Conservation (phyloP, 352 stramenopile genomes). For the Phytophthora colocasiae region DNA sequence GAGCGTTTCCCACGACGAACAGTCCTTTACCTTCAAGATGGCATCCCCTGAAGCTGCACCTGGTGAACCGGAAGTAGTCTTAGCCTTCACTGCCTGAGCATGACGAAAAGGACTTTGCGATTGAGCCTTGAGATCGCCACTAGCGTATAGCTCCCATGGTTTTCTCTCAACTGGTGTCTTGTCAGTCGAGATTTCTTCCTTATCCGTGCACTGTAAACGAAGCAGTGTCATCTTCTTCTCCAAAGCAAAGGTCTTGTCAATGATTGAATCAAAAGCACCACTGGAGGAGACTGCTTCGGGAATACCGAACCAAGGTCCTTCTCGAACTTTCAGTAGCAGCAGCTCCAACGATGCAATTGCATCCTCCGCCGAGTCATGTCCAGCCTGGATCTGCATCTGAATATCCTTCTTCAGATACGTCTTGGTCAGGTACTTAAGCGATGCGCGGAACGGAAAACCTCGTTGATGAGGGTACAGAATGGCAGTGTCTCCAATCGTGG, state of each 20-base stretch:
- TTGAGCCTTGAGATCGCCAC: conserved; percentile 61
- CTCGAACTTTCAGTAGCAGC: conserved; percentile 71
- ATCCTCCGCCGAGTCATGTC: conserved; percentile 88
- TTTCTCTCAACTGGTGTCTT: conserved; percentile 43
- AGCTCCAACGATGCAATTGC: conserved; percentile 82
- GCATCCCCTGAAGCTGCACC: conserved; percentile 7
- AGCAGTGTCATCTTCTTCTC: conserved; percentile 65
- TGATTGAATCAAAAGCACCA: conserved; percentile 71
- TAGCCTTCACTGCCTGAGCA: conserved; percentile 36
- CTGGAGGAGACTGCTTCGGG: conserved; percentile 48
- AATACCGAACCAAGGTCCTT: conserved; percentile 78
- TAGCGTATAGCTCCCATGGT: conserved; percentile 78
- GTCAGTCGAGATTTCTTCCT: conserved; percentile 15
- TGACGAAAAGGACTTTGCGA: conserved; percentile 64
- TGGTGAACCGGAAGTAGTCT: conserved; percentile 11
- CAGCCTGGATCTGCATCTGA: conserved; percentile 64
- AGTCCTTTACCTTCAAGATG: conserved; percentile 42
- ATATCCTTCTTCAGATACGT: conserved; percentile 86
- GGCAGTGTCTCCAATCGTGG: conserved; percentile 74
- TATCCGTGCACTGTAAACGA: conserved; percentile 31
- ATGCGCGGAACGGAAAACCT: conserved; percentile 84
- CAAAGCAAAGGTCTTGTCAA: conserved; percentile 57
- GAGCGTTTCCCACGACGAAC: conserved; percentile 42
- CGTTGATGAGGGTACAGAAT: conserved; percentile 87
- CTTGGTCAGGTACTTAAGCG: conserved; percentile 85